Evolutionary conservation across 495 filamentous ascomycete genomes (phyloP).

Genomic region (Lophiotrema nucula): DNA sequence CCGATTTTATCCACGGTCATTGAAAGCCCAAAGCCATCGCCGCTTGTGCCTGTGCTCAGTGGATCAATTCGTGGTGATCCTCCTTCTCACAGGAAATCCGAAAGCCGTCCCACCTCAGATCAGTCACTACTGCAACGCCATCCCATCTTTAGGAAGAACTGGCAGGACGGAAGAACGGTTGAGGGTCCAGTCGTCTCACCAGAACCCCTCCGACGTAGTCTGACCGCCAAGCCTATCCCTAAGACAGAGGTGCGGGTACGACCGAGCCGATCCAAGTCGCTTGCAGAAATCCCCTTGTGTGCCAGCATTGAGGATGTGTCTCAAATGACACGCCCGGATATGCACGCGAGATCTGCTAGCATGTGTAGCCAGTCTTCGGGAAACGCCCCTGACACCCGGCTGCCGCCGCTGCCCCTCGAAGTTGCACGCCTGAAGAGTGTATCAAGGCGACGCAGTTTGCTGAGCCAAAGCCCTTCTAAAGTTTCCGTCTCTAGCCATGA

Average conservation of each 20-base stretch:
- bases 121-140: slow-evolving; percentile 26
- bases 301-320: background rate
- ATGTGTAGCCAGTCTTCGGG: slow-evolving; percentile 26
- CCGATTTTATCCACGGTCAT: slow-evolving; percentile 20
- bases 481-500: slow-evolving; percentile 27
- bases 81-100: background rate
- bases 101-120: slow-evolving; percentile 19
- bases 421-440: slow-evolving; percentile 15
- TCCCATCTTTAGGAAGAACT: slow-evolving; percentile 19
- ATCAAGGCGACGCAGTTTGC: slow-evolving; percentile 2
- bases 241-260: slow-evolving; percentile 3
- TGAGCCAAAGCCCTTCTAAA: slow-evolving; percentile 20
- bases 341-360: slow-evolving; percentile 22
- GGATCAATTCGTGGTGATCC: slow-evolving; percentile 1
- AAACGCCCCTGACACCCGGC: slow-evolving; percentile 11
- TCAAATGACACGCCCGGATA: slow-evolving; percentile 5
- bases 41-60: slow-evolving; percentile 12
- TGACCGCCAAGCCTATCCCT: slow-evolving; percentile 10
- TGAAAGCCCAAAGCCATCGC: slow-evolving; percentile 23
- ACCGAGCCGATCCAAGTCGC: slow-evolving; percentile 24
- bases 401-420: slow-evolving; percentile 26
- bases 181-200: background rate
- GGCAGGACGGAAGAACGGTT: background rate
- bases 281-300: slow-evolving; percentile 20
- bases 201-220: slow-evolving; percentile 10